Base-by-base conservation (phyloP, 129 eudicot species). In the Chrysanthemum seticuspe region DNA sequence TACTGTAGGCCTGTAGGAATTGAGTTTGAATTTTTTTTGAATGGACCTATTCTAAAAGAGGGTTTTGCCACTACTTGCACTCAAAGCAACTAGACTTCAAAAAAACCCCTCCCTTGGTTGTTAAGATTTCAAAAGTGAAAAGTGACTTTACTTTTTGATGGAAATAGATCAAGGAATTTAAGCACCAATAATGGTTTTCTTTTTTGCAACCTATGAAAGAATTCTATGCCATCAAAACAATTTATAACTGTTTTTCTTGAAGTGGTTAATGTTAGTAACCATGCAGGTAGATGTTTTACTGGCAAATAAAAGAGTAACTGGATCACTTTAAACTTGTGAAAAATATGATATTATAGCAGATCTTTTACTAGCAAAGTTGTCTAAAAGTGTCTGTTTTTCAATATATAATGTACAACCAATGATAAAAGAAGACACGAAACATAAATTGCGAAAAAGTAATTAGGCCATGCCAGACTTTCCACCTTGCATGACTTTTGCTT, bases 391-490 rank as follows among this genome's bases (percentile, higher is more conserved):
- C 34, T 12, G 18, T 10, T 44, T 75, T 67, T 44, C 7, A 2
- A 14, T 57, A 19, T 18, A 74, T 23, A 52, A 50, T 21, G 9
- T 19, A 13, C 25, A 14, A 74, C 47, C 31, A 62, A 45, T 63
- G 7, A 74, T 64, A 44, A 36, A 64, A 65, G 23, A 65, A 36
- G 48, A 64, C 13, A 60, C 13, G 21, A 76, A 66, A 21, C 59
- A 67, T 60, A 23, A 25, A 64, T 47, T 27, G 64, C 19, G 36
- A 74, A 72, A 27, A 64, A 47, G 80, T 60, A 72, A 66, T 65
- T 72, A 76, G 80, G 81, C 74, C 80, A 83, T 72, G 87, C 87
- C 87, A 76, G 79, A 71, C 73, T 78, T 78, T 78, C 77, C 77
- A 78, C 77, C 77, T 78, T 54, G 82, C 82, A 63, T 78, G 77